These are phyloP conservation scores for Monosporascus sp. DNA, from an alignment of 2,329 filamentous ascomycete genomes.

Conservation along the genomic window DNA sequence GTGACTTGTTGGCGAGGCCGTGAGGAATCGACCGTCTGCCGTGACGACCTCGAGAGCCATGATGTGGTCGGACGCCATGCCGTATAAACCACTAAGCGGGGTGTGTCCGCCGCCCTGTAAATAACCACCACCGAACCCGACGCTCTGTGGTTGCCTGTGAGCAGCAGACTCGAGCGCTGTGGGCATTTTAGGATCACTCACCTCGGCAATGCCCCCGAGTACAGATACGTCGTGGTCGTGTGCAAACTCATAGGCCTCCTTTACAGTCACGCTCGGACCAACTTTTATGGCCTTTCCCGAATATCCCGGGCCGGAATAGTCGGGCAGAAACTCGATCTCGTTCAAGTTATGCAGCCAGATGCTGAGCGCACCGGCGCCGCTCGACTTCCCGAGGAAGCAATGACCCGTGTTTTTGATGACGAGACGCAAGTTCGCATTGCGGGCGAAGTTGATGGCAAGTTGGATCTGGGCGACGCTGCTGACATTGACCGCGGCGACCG, in stretches of 20 bases:
- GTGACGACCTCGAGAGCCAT: conserved; percentile 14
- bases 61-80: conserved; percentile 41
- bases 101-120: conserved; percentile 42
- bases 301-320: conserved; percentile 15
- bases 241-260: conserved; percentile 13
- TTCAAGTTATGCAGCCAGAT: conserved; percentile 28
- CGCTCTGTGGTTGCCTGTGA: conserved; percentile 7
- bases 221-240: conserved; percentile 24
- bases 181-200: background rate
- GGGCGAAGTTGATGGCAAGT: conserved; percentile 9
- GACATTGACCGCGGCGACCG: conserved; percentile 2
- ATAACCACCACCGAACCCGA: conserved; percentile 42
- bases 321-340: conserved; percentile 11
- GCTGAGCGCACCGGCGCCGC: conserved; percentile 22
- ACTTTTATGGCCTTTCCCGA: conserved; percentile 20
- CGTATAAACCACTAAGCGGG: conserved; percentile 29
- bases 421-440: conserved; percentile 10
- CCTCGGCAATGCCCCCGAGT: conserved; percentile 26
- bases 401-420: conserved; percentile 17
- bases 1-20: conserved; percentile 35
- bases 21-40: conserved; percentile 19
- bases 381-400: conserved; percentile 27
- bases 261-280: conserved; percentile 17
- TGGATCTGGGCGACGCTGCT: background rate
- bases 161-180: background rate